Base-by-base conservation (phyloP, 2,329 filamentous ascomycete genomes). In the Albifimbria verrucaria region DNA sequence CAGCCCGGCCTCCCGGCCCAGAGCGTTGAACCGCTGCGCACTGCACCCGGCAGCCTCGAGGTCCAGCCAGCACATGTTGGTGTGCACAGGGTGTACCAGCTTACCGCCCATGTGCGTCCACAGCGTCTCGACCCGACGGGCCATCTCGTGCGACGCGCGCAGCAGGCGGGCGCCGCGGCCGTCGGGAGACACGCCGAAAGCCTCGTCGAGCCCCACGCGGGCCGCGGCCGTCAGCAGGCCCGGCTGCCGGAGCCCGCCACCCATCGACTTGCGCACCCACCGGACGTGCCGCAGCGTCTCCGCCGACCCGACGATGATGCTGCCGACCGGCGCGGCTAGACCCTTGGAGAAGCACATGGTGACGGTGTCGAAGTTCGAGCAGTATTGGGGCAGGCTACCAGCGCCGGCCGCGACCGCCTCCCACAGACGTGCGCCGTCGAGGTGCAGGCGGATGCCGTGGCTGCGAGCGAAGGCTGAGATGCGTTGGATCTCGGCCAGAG, bases 31-130 rank as follows among this genome's bases (percentile, higher is more conserved):
- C 39, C 63, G 67, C 51, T 66, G 66, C 6, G 49, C 55, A 15
- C 67, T 65, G 55, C 77, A 74, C 2, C 82, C 81, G 11, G 82
- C 80, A 1, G 79, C 78, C 25, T 83, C 79, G 17, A 94, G 73
- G 67, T 95, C 87, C 53, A 95, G 65, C 90, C 90, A 96, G 28
- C 90, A 83, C 89, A 96, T 95, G 72, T 96, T 96, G n/a, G 91
- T 95, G 65, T 96, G 86, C 1, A 89, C 86, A 0, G 88, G 87
- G 54, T 86, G 77, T 20, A 78, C 70, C 52, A 91, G 71, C 69
- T 81, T 83, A 1, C 90, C 91, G 4, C 90, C 90, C 49, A 86
- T 75, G 17, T 72, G 73, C 5, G 76, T 80, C 91, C 91, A 96
- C 58, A 88, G 68, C n/a, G 75, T 75, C 79, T 87, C 90, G 42